Evolutionary conservation across 345 rosid species (phyloP), one percentile per base, ranked within the genome.

Genomic region (Hibiscus mutabilis): DNA sequence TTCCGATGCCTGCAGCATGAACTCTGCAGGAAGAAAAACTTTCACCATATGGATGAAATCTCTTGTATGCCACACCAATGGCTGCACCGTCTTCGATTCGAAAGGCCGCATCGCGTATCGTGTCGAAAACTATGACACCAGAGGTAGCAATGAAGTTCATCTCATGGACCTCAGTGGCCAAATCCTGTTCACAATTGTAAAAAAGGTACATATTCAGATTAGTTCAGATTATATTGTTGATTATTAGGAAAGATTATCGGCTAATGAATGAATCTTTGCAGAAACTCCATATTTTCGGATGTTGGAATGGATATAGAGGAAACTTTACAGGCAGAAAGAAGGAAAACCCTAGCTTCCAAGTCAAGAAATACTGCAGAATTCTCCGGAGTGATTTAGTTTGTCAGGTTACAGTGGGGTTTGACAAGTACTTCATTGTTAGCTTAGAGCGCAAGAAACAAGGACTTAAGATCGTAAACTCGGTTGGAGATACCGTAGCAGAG

Each of bases 21-120:
- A 42, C 37, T 49, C 58, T 67, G 64, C 59, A 59, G 74, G 65
- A 44, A 71, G 44, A 75, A 85, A 81, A 76, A 82, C 79, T 49
- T 85, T 85, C 75, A 89, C 94, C 1, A 74, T 89, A 67, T 87
- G 94, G 94, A 85, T 87, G 91, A 89, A 82, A 31, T 89, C 91
- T 55, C 68, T 86, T 0, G 82, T 89, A 29, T 74, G 80, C n/a
- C 81, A 79, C n/a, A 78, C 83, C 57, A 85, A 80, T 70, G 91
- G 88, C 3, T 86, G 89, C 74, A 85, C 91, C 0, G 88, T 85
- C 5, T 82, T 65, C 60, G 89, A 85, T 69, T 79, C 89, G 0
- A 75, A 68, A 60, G 91, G 94, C 9, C 74, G 70, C 55, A 74
- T 89, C 52, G 79, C 82, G 65, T 86, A 83, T 56, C 79, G 93